phyloP scores from a whole-genome alignment of 306 rosid species.

The Sechiopsis laciniata region DNA sequence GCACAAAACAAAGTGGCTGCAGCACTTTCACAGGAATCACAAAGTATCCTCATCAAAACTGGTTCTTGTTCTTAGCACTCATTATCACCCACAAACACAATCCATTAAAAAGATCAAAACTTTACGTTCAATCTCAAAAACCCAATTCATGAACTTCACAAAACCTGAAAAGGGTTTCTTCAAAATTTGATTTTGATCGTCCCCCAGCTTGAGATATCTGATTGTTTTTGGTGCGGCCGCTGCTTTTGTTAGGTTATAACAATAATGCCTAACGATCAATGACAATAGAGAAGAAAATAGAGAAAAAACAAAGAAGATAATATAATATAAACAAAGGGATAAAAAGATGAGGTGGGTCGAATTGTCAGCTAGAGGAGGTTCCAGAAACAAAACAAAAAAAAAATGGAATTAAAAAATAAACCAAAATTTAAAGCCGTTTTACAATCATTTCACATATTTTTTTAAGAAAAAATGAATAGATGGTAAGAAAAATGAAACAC shows the following conservation, averaged over 20 bases:
- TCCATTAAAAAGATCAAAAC: conserved; percentile 23
- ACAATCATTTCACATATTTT: no score
- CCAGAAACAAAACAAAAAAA: neutral
- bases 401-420: neutral
- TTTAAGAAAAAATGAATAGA: no score
- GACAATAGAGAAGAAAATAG: neutral
- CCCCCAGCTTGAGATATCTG: neutral
- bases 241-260: conserved; percentile 4
- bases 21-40: conserved; percentile 96
- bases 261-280: neutral
- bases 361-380: conserved; percentile 17
- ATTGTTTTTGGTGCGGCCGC: conserved; percentile 18
- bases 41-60: conserved; percentile 82
- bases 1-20: conserved; percentile 95
- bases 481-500: no score
- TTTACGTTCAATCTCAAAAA: conserved; percentile 1
- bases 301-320: neutral
- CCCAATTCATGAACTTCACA: neutral
- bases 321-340: neutral
- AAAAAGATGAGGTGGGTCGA: conserved; percentile 2
- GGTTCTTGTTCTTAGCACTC: conserved; percentile 42
- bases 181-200: neutral
- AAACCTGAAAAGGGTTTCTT: conserved; percentile 6
- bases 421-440: no score
- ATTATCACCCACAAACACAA: conserved; percentile 43